phyloP scores from a whole-genome alignment of 257 asterid species.

The Solanum neorickii region DNA sequence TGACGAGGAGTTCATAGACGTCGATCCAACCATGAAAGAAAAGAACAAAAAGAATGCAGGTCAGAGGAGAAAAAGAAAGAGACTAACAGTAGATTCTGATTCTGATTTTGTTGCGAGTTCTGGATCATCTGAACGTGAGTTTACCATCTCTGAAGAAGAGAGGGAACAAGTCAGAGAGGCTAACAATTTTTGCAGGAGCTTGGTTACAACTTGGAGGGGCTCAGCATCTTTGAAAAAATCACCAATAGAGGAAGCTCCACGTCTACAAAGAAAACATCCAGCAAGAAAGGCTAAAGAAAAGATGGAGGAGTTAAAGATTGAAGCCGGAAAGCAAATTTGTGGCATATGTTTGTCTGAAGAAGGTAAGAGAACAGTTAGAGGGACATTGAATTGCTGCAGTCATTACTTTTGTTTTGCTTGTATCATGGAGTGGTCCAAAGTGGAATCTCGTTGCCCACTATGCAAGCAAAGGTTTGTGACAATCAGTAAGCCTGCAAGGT shows the following conservation, averaged over 20 bases:
- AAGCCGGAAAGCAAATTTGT: slow-evolving; percentile 69
- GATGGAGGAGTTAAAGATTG: slow-evolving; percentile 40
- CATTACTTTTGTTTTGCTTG: slow-evolving; percentile 90
- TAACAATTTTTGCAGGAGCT: slow-evolving; percentile 29
- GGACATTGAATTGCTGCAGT: slow-evolving; percentile 70
- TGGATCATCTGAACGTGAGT: slow-evolving; percentile 56
- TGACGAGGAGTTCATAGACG: slow-evolving; percentile 14
- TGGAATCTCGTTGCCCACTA: slow-evolving; percentile 89
- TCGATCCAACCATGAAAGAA: slow-evolving; percentile 6
- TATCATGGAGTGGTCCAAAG: slow-evolving; percentile 96
- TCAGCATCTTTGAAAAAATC: slow-evolving; percentile 18
- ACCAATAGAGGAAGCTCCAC: slow-evolving; percentile 21
- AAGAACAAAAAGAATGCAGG: slow-evolving; percentile 23
- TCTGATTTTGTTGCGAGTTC: slow-evolving; percentile 55
- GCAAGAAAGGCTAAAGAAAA: slow-evolving; percentile 64
- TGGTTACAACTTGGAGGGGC: slow-evolving; percentile 31
- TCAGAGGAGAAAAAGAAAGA: slow-evolving; percentile 31
- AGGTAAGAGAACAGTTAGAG: slow-evolving; percentile 61
- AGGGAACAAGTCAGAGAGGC: slow-evolving; percentile 84
- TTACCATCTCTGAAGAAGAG: slow-evolving; percentile 86
- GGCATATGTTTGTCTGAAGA: slow-evolving; percentile 89
- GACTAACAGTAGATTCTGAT: slow-evolving; percentile 36
- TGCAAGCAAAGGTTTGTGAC: slow-evolving; percentile 81
- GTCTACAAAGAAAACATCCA: slow-evolving; percentile 24
- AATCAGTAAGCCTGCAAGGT: slow-evolving; percentile 50